A percentile compares a stretch with the other conserved stretches of the same genome.
phyloP scores from a whole-genome alignment of 1,284 basidiomycete genomes.

The Cryptococcus sp. region DNA sequence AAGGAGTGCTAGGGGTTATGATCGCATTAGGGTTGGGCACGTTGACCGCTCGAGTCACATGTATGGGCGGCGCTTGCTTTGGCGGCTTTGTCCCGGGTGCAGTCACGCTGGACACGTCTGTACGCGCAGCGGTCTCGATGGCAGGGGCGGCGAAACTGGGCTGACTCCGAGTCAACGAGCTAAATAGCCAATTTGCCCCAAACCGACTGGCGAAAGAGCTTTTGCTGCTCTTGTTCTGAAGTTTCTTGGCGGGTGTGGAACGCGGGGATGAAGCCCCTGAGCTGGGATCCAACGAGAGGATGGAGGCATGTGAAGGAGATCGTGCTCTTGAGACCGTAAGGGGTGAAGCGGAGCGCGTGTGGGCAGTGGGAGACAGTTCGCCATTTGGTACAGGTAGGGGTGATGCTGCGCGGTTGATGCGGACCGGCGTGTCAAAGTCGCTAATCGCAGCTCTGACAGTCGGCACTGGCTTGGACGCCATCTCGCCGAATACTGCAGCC shows the following conservation, averaged over 20 bases:
- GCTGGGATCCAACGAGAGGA: constrained; percentile 13
- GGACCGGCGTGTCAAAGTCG: not conserved
- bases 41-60: constrained; percentile 19
- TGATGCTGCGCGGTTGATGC: constrained; percentile 8
- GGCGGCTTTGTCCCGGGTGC: constrained; percentile 24
- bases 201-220: constrained; percentile 44
- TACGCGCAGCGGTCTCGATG: constrained; percentile 34
- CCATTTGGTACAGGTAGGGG: not conserved
- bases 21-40: constrained; percentile 30
- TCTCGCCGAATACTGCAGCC: not conserved
- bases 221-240: constrained; percentile 44
- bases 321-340: constrained; percentile 2
- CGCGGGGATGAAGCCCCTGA: constrained; percentile 46
- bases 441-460: not conserved
- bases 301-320: constrained; percentile 27
- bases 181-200: constrained; percentile 46
- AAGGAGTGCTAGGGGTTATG: constrained; percentile 34
- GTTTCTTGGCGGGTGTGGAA: constrained; percentile 33
- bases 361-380: not conserved
- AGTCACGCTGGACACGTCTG: constrained; percentile 33
- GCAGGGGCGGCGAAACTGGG: constrained; percentile 44
- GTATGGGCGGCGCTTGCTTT: constrained; percentile 30
- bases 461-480: not conserved
- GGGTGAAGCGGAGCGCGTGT: constrained; percentile 1
- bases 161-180: constrained; percentile 36